Evolutionary conservation across 306 rosid genomes (phyloP).

Genomic region (Acacia crassicarpa): DNA sequence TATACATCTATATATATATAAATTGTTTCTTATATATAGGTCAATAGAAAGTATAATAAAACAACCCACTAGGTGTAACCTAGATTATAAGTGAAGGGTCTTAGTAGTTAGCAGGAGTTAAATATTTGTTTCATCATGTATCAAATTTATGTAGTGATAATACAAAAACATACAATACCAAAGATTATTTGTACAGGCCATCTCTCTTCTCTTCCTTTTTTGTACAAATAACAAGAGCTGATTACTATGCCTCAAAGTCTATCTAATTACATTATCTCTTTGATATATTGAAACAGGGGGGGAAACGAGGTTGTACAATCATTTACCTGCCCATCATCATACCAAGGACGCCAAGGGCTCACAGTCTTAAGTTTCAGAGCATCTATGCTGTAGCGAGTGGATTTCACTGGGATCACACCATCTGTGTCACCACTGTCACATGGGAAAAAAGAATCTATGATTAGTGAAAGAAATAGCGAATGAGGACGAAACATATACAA

Average conservation of each 20-base stretch:
- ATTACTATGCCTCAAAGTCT: background rate
- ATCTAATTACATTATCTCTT: background rate
- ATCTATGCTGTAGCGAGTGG: conserved; percentile 74
- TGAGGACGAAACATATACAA: background rate
- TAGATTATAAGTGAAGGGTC: background rate
- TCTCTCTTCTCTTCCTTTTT: background rate
- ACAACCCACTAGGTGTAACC: background rate
- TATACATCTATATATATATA: too few relatives aligned
- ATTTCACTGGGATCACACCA: conserved; percentile 67
- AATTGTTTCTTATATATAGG: background rate
- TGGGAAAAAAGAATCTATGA: conserved; percentile 11
- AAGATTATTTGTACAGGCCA: background rate
- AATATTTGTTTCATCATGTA: background rate
- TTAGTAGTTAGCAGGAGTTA: background rate
- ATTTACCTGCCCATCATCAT: conserved; percentile 67
- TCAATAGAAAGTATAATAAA: too few relatives aligned
- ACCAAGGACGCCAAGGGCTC: conserved; percentile 82
- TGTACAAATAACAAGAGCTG: background rate
- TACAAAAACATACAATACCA: background rate
- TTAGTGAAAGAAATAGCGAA: background rate
- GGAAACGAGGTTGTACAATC: background rate
- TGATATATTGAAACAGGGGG: background rate
- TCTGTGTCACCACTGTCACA: conserved; percentile 86
- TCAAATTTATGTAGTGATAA: background rate
- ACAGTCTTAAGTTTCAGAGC: conserved; percentile 70